Percentiles rank a stretch among this genome's conserved stretches.
Evolutionary conservation across 306 rosid genomes (phyloP).

Genomic region (Aeschynomene evenia): DNA sequence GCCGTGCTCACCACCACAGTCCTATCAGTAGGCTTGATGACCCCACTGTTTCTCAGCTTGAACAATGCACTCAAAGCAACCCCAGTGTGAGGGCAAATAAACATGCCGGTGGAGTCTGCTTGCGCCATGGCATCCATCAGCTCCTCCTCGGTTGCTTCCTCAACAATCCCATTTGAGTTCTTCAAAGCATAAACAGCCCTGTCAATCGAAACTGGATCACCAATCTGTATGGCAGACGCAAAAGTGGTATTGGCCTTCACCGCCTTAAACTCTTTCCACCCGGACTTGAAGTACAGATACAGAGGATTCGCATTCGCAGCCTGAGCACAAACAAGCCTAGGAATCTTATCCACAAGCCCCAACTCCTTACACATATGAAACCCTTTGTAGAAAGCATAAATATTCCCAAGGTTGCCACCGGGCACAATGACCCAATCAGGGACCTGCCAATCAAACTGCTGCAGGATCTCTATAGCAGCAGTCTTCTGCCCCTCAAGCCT

Average conservation of each 20-base stretch:
- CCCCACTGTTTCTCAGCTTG: slow-evolving; percentile 68
- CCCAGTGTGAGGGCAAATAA: slow-evolving; percentile 90
- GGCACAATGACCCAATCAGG: slow-evolving; percentile 92
- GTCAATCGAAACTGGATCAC: slow-evolving; percentile 86
- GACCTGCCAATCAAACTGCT: slow-evolving; percentile 85
- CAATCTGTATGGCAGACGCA: slow-evolving; percentile 85
- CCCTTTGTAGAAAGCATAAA: slow-evolving; percentile 86
- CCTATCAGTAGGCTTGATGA: slow-evolving; percentile 61
- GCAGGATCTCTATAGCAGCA: slow-evolving; percentile 81
- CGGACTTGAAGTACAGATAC: slow-evolving; percentile 63
- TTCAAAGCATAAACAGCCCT: slow-evolving; percentile 73
- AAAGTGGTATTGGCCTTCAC: slow-evolving; percentile 60
- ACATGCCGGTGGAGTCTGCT: slow-evolving; percentile 88
- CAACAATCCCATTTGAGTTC: slow-evolving; percentile 77
- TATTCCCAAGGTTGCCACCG: slow-evolving; percentile 77
- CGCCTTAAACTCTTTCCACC: slow-evolving; percentile 71
- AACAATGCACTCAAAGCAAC: slow-evolving; percentile 81
- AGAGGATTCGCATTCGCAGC: slow-evolving; percentile 85
- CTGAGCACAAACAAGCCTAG: slow-evolving; percentile 91
- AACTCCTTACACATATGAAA: slow-evolving; percentile 75
- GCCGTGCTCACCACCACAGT: slow-evolving; percentile 93
- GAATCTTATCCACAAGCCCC: slow-evolving; percentile 77
- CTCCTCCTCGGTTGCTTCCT: slow-evolving; percentile 91
- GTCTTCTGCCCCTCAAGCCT: slow-evolving; percentile 85
- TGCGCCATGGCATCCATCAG: slow-evolving; percentile 86